Evolutionary conservation across 352 stramenopile species (phyloP), one percentile per base, ranked within the genome.

Genomic region (Globisporangium camurandrum): DNA sequence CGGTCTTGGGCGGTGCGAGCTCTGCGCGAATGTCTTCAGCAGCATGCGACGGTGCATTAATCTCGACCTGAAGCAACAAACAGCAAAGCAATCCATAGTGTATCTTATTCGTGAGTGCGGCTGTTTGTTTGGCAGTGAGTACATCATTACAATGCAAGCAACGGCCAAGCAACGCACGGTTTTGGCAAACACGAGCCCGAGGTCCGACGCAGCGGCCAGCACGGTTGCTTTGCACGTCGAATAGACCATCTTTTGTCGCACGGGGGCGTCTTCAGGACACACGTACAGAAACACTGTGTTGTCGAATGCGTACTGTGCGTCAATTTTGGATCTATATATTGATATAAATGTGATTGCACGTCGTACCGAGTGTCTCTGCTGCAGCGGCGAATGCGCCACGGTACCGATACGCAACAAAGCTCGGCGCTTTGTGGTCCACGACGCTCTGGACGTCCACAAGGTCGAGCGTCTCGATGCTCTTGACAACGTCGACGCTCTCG

Each of bases 231-330:
- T 95, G 50, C 76, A 86, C 5, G 86, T 93, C 42, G 86, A 95
- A 59, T 95, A 95, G 14, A 89, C 84, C 86, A 96, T 96, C 67
- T 95, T 96, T 41, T 87, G 60, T 14, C 86, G 75, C 45, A 96
- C 75, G 7, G 84, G 71, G 0, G 83, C 71, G 19, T 93, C 81
- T 56, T 96, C 87, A 0, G 87, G 87, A 40, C 87, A 96, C 24
- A 91, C 82, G 54, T 95, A 96, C 56, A 95, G 67, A 51, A 96
- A 94, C 33, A 95, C 82, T 89, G 28, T 4, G 33, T 9, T 33
- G 31, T 7, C 4, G 27, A n/a, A 33, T 1, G 26, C 10, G n/a
- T n/a, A n/a, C n/a, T n/a, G n/a, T n/a, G n/a, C n/a, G n/a, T n/a
- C n/a, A n/a, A n/a, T n/a, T n/a, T n/a, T n/a, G n/a, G n/a, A n/a